Evolutionary conservation across 805 yeast species (phyloP).

Genomic region (Sugiyamaella smithiae): DNA sequence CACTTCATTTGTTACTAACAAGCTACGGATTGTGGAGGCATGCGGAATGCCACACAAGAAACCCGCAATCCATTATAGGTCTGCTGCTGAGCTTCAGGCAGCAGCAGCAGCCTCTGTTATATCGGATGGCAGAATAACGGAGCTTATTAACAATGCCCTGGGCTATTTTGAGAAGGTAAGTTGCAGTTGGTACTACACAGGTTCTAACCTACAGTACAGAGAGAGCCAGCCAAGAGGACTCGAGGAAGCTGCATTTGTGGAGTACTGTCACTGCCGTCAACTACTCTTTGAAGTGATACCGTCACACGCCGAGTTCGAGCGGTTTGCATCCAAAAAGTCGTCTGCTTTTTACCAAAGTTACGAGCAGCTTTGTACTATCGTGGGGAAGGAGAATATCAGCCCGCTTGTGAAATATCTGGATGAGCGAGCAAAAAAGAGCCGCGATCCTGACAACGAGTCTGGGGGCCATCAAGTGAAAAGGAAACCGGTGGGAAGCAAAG

Average conservation of each 20-base stretch:
- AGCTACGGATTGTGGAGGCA: no score
- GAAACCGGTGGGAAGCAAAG: conserved; percentile 7
- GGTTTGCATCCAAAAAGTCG: conserved; percentile 17
- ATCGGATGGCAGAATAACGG: conserved; percentile 19
- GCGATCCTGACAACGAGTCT: background rate
- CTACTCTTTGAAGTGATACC: conserved; percentile 26
- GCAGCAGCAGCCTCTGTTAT: conserved; percentile 20
- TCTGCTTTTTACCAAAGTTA: conserved; percentile 23
- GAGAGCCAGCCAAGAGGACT: conserved; percentile 20
- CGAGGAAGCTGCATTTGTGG: conserved; percentile 24
- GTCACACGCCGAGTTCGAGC: conserved; percentile 21
- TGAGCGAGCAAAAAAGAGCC: background rate
- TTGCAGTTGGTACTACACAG: background rate
- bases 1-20: no score
- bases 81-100: conserved; percentile 16
- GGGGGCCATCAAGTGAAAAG: background rate
- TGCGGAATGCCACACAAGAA: conserved; percentile 5
- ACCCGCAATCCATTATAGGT: conserved; percentile 2
- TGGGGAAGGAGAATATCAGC: conserved; percentile 10
- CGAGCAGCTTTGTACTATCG: conserved; percentile 16
- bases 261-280: conserved; percentile 24
- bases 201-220: conserved; percentile 18
- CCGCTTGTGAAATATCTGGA: background rate
- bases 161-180: conserved; percentile 25
- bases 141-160: conserved; percentile 23